These are phyloP conservation scores for Pezicula neosporulosa DNA, from an alignment of 2,329 filamentous ascomycete species.

Conservation along the genomic window DNA sequence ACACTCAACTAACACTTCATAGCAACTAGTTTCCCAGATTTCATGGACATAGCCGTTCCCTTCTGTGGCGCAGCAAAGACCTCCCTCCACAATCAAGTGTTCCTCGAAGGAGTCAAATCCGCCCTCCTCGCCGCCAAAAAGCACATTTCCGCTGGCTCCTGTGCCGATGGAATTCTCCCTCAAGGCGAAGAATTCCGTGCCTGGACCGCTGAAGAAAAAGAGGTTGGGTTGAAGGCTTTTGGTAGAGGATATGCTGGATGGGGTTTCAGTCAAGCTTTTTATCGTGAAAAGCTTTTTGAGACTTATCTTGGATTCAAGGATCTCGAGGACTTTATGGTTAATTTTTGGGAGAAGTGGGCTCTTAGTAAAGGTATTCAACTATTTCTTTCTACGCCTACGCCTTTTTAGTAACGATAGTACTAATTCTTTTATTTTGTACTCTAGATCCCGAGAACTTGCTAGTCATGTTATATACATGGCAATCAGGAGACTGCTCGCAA, in stretches of 20 bases:
- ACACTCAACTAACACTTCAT: neutral
- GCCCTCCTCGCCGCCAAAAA: constrained; percentile 56
- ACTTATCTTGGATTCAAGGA: constrained; percentile 60
- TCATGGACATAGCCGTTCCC: constrained; percentile 61
- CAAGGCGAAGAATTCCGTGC: constrained; percentile 34
- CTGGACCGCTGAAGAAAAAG: constrained; percentile 51
- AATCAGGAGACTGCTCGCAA: constrained; percentile 65
- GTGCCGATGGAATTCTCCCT: constrained; percentile 38
- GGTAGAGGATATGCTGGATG: constrained; percentile 75
- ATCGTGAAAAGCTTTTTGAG: constrained; percentile 67
- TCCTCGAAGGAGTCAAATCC: constrained; percentile 61
- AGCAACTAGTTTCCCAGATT: constrained; percentile 35
- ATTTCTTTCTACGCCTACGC: too few species aligned
- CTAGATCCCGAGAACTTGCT: constrained; percentile 72
- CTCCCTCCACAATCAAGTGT: constrained; percentile 64
- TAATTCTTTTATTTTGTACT: too few species aligned
- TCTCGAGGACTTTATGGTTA: constrained; percentile 70
- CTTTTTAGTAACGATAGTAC: too few species aligned
- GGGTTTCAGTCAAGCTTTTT: constrained; percentile 79
- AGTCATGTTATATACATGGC: constrained; percentile 76
- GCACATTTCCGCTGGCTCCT: constrained; percentile 46
- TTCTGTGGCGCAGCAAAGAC: constrained; percentile 66
- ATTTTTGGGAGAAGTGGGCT: constrained; percentile 76
- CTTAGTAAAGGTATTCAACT: constrained; percentile 61
- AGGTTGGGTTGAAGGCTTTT: constrained; percentile 64